Percentiles rank a stretch among this genome's conserved stretches.
phyloP scores from a whole-genome alignment of 2,329 filamentous ascomycete species.

The Colletotrichum camelliae region DNA sequence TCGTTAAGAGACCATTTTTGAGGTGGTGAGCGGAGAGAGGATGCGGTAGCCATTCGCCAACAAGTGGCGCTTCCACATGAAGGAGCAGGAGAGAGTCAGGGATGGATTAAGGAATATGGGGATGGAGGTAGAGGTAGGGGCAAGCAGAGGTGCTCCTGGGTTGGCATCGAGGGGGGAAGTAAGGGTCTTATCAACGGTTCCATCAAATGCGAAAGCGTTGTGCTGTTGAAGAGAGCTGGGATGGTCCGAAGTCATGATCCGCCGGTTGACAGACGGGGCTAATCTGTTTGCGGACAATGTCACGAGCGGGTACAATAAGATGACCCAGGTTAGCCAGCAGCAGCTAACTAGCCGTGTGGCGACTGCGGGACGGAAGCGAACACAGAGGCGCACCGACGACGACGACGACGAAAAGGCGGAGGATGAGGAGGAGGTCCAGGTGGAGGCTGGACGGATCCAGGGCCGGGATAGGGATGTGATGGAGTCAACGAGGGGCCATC shows the following conservation, averaged over 20 bases:
- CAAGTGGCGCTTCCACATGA: constrained; percentile 19
- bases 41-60: constrained; percentile 27
- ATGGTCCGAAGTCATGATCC: constrained; percentile 24
- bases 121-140: neutral
- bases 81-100: constrained; percentile 16
- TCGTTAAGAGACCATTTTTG: constrained; percentile 33
- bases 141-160: neutral
- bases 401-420: neutral
- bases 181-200: constrained; percentile 21
- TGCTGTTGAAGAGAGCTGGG: constrained; percentile 15
- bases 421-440: neutral
- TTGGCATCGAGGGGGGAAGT: constrained; percentile 1
- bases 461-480: constrained; percentile 8
- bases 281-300: constrained; percentile 25
- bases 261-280: constrained; percentile 23
- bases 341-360: constrained; percentile 8
- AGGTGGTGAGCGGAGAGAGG: constrained; percentile 16
- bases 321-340: constrained; percentile 14
- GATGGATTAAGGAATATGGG: neutral
- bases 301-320: constrained; percentile 23
- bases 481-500: constrained; percentile 3
- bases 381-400: neutral
- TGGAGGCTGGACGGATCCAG: constrained; percentile 2
- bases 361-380: constrained; percentile 13
- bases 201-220: constrained; percentile 8